Base-by-base conservation (phyloP, 768 basidiomycete species). In the Collybia nuda region DNA sequence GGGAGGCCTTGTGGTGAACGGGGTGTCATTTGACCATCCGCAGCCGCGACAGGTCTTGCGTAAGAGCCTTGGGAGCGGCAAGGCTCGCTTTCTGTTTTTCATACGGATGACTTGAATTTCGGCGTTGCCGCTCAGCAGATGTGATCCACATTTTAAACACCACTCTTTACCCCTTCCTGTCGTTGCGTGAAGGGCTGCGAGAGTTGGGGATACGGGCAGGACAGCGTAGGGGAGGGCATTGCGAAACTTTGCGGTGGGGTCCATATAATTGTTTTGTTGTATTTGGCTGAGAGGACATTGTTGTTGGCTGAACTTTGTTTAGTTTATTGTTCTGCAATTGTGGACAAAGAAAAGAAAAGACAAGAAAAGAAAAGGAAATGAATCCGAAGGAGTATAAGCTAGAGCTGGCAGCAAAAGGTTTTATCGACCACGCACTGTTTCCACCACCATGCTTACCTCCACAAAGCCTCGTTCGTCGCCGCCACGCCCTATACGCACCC, bases 131-230 rank as follows among this genome's bases (percentile, higher is more conserved):
- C 69, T 62, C 47, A 76, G 67, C 17, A 76, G 69, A 52, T 73
- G 73, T 8, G 73, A 59, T 26, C 85, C 86, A 56, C 88, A 89
- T 64, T 65, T 72, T 4, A 64, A 40, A 61, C 85, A 89, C 19
- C 66, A 63, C 38, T 56, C 42, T 29, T 61, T 24, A 38, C 52
- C 52, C 39, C 64, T 62, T 42, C 70, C 45, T 14, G 42, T 63
- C 12, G 70, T 59, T 0, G 76, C 64, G 61, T 90, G 86, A 23
- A 86, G 69, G 35, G 88, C 86, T 12, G 88, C 78, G 42, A 90
- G 78, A 28, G 71, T 42, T 7, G 84, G 76, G 2, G 85, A 83
- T 32, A 79, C 56, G 3, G 77, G 54, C 22, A 79, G 71, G 47
- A 89, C 65, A 15, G 69, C 61, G 54, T 67, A 71, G 14, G 86